phyloP scores from a whole-genome alignment of 139 green algal species.

The Choricystis sp. region DNA sequence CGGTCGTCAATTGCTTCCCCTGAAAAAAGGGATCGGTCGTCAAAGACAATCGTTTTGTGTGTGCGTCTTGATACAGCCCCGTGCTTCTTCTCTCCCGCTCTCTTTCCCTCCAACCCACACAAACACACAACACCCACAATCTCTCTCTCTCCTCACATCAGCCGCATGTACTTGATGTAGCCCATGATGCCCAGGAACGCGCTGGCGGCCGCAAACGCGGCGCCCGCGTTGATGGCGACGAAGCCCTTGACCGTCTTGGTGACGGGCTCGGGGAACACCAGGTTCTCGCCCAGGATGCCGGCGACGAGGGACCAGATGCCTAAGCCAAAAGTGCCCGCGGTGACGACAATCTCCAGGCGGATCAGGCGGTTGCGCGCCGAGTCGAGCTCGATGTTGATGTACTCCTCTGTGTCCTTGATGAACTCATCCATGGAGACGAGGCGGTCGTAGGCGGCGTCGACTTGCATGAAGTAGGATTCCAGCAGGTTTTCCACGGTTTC shows the following conservation, averaged over 20 bases:
- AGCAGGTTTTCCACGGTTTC: slow-evolving; percentile 41
- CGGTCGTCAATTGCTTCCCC: no score
- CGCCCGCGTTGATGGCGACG: slow-evolving; percentile 28
- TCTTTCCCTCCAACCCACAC: not conserved
- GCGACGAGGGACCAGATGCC: slow-evolving; percentile 48
- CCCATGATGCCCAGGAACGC: not conserved
- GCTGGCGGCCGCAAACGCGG: not conserved
- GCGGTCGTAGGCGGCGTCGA: slow-evolving; percentile 47
- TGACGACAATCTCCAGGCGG: slow-evolving; percentile 50
- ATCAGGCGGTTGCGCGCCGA: slow-evolving; percentile 36
- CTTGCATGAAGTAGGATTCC: slow-evolving; percentile 45
- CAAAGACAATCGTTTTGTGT: no score
- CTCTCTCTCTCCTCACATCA: not conserved
- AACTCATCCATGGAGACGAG: slow-evolving; percentile 43
- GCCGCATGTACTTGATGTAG: not conserved
- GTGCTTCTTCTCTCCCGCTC: no score
- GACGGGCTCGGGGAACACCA: slow-evolving; percentile 52
- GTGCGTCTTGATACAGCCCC: no score
- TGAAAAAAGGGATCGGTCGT: no score
- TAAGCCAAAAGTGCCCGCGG: slow-evolving; percentile 39
- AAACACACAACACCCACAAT: not conserved
- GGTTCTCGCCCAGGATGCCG: slow-evolving; percentile 68
- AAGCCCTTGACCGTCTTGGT: slow-evolving; percentile 24
- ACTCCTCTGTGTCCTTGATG: slow-evolving; percentile 49
- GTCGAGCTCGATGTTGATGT: slow-evolving; percentile 51